A percentile compares a stretch with the other conserved stretches of the same genome.
Conservation (phyloP, 202 grass and related monocot species). For the Thinopyrum obtusiflorum region DNA sequence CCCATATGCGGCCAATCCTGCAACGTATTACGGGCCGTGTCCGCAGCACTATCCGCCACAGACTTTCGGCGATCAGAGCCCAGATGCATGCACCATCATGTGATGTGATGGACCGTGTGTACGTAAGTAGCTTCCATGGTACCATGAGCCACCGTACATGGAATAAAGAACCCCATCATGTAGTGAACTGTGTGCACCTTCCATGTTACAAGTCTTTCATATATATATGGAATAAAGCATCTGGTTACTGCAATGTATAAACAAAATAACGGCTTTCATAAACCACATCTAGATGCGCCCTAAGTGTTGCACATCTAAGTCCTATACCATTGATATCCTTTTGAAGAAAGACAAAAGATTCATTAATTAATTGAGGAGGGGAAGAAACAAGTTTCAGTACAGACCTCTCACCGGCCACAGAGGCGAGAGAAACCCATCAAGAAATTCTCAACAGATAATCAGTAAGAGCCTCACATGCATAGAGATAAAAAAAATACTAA, state of each 20-base stretch:
- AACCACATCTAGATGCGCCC: no score
- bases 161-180: not conserved
- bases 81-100: slow-evolving; percentile 30
- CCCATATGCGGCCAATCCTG: not conserved
- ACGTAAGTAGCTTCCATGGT: not conserved
- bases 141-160: not conserved
- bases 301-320: no score
- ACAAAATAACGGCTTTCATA: not conserved
- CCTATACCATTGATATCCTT: no score
- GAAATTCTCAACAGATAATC: no score
- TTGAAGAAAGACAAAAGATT: not conserved
- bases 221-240: not conserved
- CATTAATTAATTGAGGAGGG: no score
- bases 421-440: no score
- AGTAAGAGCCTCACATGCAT: no score
- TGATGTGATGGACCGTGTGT: not conserved
- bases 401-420: no score
- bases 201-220: not conserved
- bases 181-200: not conserved
- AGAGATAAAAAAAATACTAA: not conserved
- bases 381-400: no score
- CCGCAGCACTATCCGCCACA: slow-evolving; percentile 6
- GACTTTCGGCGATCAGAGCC: slow-evolving; percentile 32
- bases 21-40: slow-evolving; percentile 8
- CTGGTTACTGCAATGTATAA: not conserved